phyloP scores from a whole-genome alignment of 805 yeast species.

The Metschnikowia anglica region DNA sequence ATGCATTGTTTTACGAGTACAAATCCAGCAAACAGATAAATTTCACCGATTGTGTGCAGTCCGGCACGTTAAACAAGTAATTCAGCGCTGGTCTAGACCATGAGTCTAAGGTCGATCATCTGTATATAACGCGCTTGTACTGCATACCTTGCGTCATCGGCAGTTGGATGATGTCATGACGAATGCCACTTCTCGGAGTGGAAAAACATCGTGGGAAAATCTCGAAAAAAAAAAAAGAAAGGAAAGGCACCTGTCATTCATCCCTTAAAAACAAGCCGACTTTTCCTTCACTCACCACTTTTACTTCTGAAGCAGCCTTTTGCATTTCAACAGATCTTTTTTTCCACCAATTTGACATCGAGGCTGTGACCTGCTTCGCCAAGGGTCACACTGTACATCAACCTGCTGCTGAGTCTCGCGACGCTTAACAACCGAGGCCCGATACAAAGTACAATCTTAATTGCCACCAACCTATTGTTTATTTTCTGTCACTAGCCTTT shows the following conservation, averaged over 20 bases:
- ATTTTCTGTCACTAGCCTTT: background rate
- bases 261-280: background rate
- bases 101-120: background rate
- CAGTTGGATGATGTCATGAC: constrained; percentile 9
- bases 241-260: background rate
- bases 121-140: constrained; percentile 2
- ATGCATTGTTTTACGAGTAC: constrained; percentile 8
- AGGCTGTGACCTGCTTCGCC: constrained; percentile 5
- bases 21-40: background rate
- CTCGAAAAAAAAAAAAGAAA: constrained; percentile 1
- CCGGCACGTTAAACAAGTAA: background rate
- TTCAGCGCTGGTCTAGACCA: constrained; percentile 9
- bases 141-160: constrained; percentile 4
- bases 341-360: constrained; percentile 3
- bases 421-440: background rate
- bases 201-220: constrained; percentile 4
- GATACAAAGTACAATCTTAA: background rate
- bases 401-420: background rate
- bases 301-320: background rate
- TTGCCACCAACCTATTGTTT: background rate
- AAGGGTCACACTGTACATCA: background rate
- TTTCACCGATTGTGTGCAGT: background rate
- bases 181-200: constrained; percentile 9
- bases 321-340: background rate
- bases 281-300: background rate